phyloP scores from a whole-genome alignment of 1,284 basidiomycete species.

The Laetiporus sulphureus region DNA sequence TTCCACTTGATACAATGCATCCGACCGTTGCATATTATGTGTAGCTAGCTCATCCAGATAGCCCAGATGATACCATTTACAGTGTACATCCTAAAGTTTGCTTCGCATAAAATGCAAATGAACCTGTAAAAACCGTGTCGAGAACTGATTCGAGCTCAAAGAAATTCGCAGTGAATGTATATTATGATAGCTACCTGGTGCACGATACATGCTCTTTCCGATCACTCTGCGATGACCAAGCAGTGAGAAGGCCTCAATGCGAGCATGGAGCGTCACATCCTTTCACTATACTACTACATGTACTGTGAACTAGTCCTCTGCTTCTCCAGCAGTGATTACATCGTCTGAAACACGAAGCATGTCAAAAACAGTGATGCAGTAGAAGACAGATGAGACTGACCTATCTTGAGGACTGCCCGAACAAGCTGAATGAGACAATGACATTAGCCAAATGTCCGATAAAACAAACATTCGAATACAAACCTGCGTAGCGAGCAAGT shows the following conservation, averaged over 20 bases:
- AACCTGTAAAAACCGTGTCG: no score
- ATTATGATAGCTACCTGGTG: no score
- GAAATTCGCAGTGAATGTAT: no score
- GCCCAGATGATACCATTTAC: conserved; percentile 19
- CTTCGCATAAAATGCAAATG: no score
- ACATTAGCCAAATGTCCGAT: conserved; percentile 5
- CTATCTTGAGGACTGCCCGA: conserved; percentile 70
- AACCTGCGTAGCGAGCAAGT: conserved; percentile 95
- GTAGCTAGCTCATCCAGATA: conserved; percentile 24
- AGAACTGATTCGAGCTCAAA: no score
- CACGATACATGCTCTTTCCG: no score
- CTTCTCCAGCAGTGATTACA: conserved; percentile 55
- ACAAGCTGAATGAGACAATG: conserved; percentile 39
- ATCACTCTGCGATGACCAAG: no score
- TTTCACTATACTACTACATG: no score
- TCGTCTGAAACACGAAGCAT: conserved; percentile 38
- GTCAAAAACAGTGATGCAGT: background rate
- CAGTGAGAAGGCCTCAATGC: no score
- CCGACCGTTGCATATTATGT: conserved; percentile 22
- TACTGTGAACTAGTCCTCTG: conserved; percentile 41
- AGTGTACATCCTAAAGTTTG: no score
- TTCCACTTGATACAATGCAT: conserved; percentile 23
- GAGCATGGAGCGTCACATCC: no score
- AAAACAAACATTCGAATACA: conserved; percentile 15
- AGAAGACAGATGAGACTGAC: conserved; percentile 29